Base-by-base conservation (phyloP, 2,329 filamentous ascomycete species). In the Zymoseptoria pseudotritici region DNA sequence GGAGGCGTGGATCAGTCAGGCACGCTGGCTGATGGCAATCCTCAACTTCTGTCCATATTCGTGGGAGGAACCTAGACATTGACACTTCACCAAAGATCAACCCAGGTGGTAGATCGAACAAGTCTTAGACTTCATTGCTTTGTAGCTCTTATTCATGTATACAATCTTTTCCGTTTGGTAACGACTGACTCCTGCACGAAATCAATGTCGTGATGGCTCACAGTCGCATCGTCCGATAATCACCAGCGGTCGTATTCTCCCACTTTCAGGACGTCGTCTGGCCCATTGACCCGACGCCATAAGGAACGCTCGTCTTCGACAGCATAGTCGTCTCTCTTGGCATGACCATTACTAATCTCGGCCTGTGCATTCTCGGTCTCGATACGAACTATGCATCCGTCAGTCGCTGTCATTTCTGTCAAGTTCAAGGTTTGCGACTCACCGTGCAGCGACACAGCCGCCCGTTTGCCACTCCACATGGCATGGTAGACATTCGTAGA, bases 1-100 rank as follows among this genome's bases (percentile, higher is more conserved):
- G 58, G 59, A 17, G 63, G 56, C 8, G 75, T 79, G 61, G 81
- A 86, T 69, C 79, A 80, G 56, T 76, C 77, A 9, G 82, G 82
- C 5, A 76, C 77, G 13, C 69, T 83, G 53, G 71, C 77, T 21
- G 77, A 76, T 49, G 66, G 71, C 1, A 73, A 72, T 53, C 79
- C 81, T 0, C 62, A 68, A 50, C 31, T 77, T 11, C 74, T 82
- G 52, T 76, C 74, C 13, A 70, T 83, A 57, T 74, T 75, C 62
- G 76, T 82, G 57, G 81, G 80, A 19, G 80, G 80, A 24, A 29
- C 52, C 2, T 53, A 53, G 52, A 53, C 36, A 7, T n/a, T 11
- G 36, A 17, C 36, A 7, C n/a, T 17, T 7, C 36, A 17, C 13
- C 17, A 17, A 17, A 6, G 36, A n/a, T 42, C 3, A 5, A n/a